Evolutionary conservation across 805 yeast species (phyloP), one percentile per base, ranked within the genome.

Genomic region (Saccharomycopsis microspora): DNA sequence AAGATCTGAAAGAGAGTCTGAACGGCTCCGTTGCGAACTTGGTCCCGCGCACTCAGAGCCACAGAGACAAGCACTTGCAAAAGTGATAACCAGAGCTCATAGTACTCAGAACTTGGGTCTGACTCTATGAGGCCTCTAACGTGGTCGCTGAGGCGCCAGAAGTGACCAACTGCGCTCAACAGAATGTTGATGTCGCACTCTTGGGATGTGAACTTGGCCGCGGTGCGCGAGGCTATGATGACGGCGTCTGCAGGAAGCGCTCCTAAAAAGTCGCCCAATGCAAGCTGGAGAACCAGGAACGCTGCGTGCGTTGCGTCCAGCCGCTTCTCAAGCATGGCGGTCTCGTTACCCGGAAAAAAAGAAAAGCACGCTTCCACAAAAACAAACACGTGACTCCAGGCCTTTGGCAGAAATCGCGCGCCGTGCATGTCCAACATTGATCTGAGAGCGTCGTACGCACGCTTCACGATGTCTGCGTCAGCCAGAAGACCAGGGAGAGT

Each of bases 91-190:
- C 93, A 76, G 27, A 83, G 57, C 1, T 71, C 9, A 43, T 68
- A 64, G 43, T 62, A 62, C 45, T 58, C 57, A 39, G 55, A 60
- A 38, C 55, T 51, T 5, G 58, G 36, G 11, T 47, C 38, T 19
- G 32, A 31, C 11, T 42, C 36, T 28, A 44, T 34, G 33, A 50
- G 54, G 4, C 52, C 64, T 46, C 78, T 70, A 39, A 81, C 63
- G 49, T 80, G 78, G 57, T 93, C 97, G 56, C 96, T 85, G 3
- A 93, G 77, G 10, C 84, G 62, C 97, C 97, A 90, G 58, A 88
- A 89, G 55, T 88, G 84, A 55, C 96, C 85, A 5, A 88, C 84
- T 0, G 96, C 81, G 43, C 95, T 85, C 60, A 90, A 88, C 0
- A 97, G 85, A 27, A 87, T 85, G 60, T 90, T 90, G 54, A 90